Conservation (phyloP, 768 basidiomycete species). For the Termitomyces sp. region DNA sequence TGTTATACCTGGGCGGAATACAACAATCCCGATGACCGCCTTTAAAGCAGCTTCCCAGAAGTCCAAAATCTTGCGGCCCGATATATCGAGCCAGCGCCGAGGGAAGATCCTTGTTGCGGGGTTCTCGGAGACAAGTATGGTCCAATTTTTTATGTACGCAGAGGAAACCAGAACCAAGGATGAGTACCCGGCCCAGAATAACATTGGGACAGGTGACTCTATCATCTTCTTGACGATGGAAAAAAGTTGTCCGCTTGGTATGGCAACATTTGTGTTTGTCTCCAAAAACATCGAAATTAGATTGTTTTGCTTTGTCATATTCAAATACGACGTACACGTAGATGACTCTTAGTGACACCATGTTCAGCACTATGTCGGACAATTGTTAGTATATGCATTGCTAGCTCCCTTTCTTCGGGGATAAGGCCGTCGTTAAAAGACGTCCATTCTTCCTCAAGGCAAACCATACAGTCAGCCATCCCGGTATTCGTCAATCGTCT, state of each 20-base stretch:
- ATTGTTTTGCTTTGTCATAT: neutral
- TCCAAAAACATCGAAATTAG: slow-evolving; percentile 3
- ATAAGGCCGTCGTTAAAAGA: slow-evolving; percentile 22
- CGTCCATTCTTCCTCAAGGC: slow-evolving; percentile 38
- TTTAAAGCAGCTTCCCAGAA: slow-evolving; percentile 70
- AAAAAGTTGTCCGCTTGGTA: slow-evolving; percentile 20
- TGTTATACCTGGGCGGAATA: slow-evolving; percentile 69
- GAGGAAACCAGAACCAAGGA: slow-evolving; percentile 52
- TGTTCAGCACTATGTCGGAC: slow-evolving; percentile 30
- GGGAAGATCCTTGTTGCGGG: slow-evolving; percentile 50
- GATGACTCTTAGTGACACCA: slow-evolving; percentile 33
- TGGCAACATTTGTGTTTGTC: slow-evolving; percentile 11
- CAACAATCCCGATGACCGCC: slow-evolving; percentile 60
- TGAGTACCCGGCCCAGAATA: slow-evolving; percentile 67
- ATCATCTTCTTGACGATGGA: slow-evolving; percentile 37
- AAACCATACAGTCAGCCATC: slow-evolving; percentile 39
- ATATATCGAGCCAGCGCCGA: slow-evolving; percentile 73
- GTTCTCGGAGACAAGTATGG: slow-evolving; percentile 44
- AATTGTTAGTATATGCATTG: slow-evolving; percentile 29
- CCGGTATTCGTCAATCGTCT: slow-evolving; percentile 24
- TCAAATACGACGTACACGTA: slow-evolving; percentile 27
- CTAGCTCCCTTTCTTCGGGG: slow-evolving; percentile 22
- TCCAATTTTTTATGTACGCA: slow-evolving; percentile 47
- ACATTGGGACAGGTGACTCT: slow-evolving; percentile 43
- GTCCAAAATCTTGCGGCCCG: slow-evolving; percentile 53